Evolutionary conservation across 208 protist species (phyloP), one percentile per base, ranked within the genome.

Genomic region (Acanthamoeba lenticulata): DNA sequence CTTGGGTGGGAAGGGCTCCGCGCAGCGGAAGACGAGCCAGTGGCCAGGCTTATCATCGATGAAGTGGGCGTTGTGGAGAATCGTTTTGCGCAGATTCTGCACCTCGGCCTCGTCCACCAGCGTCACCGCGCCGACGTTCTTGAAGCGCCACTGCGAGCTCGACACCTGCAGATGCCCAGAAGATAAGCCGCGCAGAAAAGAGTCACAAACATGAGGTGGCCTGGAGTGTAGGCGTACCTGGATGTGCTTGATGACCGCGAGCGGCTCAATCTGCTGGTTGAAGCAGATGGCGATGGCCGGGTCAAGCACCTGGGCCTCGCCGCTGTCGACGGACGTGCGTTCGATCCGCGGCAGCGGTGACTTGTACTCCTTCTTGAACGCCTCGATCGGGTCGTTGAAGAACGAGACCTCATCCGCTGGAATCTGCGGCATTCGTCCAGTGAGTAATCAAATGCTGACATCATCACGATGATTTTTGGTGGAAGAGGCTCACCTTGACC

Each of bases 241-340:
- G 24, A 94, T 65, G 67, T 94, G 27, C 65, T 94, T 94, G 42
- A 74, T 74, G 27, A 83, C 38, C 45, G 57, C 67, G 24, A 29
- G 1, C 21, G 90, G 67, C 0, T 94, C 90, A 32, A 94, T 94
- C 45, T 36, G 40, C 65, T 94, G 90, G 45, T 83, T 29, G 47
- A 94, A 94, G 67, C 90, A 83, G 45, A 94, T 65, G 47, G 45
- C 60, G 34, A 94, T 83, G 42, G 90, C 17, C 11, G 90, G 47
- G 32, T 94, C 72, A 9, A 94, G 44, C 5, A 83, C 45, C 40
- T 94, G 90, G 19, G 44, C 38, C 69, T 77, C 34, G 40, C 74
- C 74, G 49, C 32, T 62, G 29, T 27, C 29, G 44, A 94, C 67
- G 1, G 90, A 83, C 4, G 69, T 77, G 27, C 36, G 42, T n/a